Conservation (phyloP, 2,329 filamentous ascomycete genomes). For the Chaetomium globosum region DNA sequence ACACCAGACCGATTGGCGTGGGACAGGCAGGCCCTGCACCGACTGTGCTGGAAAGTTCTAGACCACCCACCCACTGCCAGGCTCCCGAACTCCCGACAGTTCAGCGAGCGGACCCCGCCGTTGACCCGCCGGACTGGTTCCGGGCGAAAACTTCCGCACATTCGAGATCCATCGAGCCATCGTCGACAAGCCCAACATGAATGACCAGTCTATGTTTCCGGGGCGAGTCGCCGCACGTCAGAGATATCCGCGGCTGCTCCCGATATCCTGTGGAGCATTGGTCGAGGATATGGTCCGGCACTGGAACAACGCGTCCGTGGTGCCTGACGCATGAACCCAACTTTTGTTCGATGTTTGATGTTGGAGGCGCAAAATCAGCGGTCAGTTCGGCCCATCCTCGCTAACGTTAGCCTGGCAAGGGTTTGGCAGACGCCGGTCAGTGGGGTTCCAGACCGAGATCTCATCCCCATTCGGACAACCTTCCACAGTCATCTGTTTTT, state of each 20-base stretch:
- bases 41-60: not conserved
- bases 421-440: not conserved
- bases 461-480: not conserved
- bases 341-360: not conserved
- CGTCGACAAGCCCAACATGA: not conserved
- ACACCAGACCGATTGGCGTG: not conserved
- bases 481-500: not conserved
- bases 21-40: not conserved
- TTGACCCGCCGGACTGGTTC: constrained; percentile 13
- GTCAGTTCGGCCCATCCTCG: not conserved
- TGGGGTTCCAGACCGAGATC: not conserved
- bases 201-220: not conserved
- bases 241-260: not conserved
- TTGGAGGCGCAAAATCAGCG: not conserved
- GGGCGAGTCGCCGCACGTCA: not conserved
- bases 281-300: not conserved
- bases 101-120: constrained; percentile 11
- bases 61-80: no score
- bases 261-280: not conserved
- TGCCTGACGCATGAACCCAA: not conserved
- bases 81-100: not conserved
- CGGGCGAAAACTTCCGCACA: constrained; percentile 7
- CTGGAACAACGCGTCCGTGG: not conserved
- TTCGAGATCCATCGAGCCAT: not conserved
- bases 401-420: not conserved